Evolutionary conservation across 1,284 basidiomycete genomes (phyloP).

Genomic region (Leccinum fuscescens): DNA sequence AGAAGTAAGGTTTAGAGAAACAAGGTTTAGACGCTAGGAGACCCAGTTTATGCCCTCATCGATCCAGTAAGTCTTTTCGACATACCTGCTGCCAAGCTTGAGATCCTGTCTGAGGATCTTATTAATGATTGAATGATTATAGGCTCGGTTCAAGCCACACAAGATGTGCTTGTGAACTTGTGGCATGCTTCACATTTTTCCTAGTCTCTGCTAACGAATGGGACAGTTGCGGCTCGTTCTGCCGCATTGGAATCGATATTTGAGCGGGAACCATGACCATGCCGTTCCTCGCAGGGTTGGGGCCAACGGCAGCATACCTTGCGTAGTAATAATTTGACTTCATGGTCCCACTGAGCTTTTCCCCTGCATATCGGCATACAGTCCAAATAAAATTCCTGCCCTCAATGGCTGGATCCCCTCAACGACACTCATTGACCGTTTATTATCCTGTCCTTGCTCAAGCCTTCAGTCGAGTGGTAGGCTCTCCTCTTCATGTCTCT

Average conservation of each 20-base stretch:
- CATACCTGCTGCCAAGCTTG: no score
- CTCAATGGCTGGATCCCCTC: not conserved
- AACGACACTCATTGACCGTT: not conserved
- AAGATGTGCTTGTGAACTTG: no score
- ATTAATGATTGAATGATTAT: no score
- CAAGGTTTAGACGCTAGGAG: not conserved
- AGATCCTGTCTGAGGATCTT: no score
- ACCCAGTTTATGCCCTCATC: not conserved
- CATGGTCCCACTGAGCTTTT: not conserved
- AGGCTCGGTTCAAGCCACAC: no score
- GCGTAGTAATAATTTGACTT: not conserved
- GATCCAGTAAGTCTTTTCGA: no score
- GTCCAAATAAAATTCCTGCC: not conserved
- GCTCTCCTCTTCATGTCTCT: not conserved
- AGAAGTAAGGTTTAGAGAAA: not conserved
- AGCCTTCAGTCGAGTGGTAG: not conserved
- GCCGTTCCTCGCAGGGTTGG: not conserved
- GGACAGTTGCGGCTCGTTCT: no score
- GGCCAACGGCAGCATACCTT: not conserved
- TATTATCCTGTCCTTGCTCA: not conserved
- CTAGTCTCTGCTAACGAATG: no score
- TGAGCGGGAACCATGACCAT: not conserved
- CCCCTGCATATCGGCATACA: not conserved
- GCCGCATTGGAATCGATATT: no score
- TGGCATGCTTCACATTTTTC: no score